Conservation (phyloP, 2,329 filamentous ascomycete species). For the Fusarium goolgardi region DNA sequence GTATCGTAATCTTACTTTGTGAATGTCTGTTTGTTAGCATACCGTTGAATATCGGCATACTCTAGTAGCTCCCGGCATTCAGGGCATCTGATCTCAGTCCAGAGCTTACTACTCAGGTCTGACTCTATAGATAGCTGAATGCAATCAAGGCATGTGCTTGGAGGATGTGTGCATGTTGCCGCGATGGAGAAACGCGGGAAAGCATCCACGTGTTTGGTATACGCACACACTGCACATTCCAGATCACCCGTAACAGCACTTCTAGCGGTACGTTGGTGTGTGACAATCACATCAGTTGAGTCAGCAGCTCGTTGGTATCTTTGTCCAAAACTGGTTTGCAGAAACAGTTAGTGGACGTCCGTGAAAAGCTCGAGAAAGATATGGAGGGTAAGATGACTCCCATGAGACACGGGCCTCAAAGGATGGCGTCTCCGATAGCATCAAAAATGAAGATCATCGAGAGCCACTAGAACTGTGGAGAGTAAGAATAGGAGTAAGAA, state of each 20-base stretch:
- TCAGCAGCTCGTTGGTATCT: conserved; percentile 49
- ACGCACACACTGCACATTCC: conserved; percentile 54
- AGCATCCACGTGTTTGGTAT: conserved; percentile 45
- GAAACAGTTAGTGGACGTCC: conserved; percentile 18
- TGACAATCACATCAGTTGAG: conserved; percentile 48
- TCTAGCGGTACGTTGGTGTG: conserved; percentile 46
- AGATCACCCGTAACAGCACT: conserved; percentile 39
- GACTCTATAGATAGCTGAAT: conserved; percentile 51
- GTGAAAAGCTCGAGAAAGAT: background rate
- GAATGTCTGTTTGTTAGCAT: conserved; percentile 59
- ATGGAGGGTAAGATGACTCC: background rate
- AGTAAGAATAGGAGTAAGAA: too few relatives aligned
- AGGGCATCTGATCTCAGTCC: conserved; percentile 64
- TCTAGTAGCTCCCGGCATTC: conserved; percentile 60
- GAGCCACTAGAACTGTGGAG: background rate
- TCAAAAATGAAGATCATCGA: conserved; percentile 10
- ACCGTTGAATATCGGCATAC: conserved; percentile 58
- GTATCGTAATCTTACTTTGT: conserved; percentile 50
- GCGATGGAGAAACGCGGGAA: conserved; percentile 53
- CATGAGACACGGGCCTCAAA: background rate
- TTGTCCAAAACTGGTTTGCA: conserved; percentile 48
- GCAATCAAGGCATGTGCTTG: conserved; percentile 52
- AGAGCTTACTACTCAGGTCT: conserved; percentile 51
- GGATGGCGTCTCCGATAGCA: background rate
- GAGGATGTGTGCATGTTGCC: conserved; percentile 50